These are phyloP conservation scores for Inonotus obliquus DNA, from an alignment of 1,284 basidiomycete species.

Conservation along the genomic window DNA sequence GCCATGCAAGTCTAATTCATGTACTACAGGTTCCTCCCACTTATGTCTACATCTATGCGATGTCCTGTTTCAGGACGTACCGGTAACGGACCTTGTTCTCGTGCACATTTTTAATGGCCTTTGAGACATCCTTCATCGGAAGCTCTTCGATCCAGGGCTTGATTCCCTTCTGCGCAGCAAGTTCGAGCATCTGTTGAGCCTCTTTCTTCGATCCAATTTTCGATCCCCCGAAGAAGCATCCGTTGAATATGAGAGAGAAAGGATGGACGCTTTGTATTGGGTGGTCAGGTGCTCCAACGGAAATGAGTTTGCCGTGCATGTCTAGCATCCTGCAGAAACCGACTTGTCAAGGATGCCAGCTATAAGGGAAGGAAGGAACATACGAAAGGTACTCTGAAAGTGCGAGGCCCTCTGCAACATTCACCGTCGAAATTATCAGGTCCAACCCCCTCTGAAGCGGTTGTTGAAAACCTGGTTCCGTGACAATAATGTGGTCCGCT, in stretches of 20 bases:
- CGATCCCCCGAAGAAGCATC: slow-evolving; percentile 13
- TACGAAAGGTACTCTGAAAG: slow-evolving; percentile 33
- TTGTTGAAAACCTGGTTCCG: slow-evolving; percentile 30
- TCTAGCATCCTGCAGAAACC: slow-evolving; percentile 11
- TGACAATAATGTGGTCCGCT: slow-evolving; percentile 35
- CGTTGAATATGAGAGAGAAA: slow-evolving; percentile 2
- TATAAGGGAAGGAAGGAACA: not conserved
- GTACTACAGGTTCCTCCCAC: not conserved
- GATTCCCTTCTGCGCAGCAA: slow-evolving; percentile 36
- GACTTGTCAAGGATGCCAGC: not conserved
- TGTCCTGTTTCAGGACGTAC: slow-evolving; percentile 41
- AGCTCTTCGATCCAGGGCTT: slow-evolving; percentile 43
- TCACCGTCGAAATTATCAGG: slow-evolving; percentile 42
- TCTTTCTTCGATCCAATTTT: slow-evolving; percentile 18
- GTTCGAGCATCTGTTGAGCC: slow-evolving; percentile 9
- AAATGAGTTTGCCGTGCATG: slow-evolving; percentile 15
- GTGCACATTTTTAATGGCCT: slow-evolving; percentile 50
- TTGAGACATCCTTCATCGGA: slow-evolving; percentile 52
- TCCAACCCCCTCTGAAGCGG: slow-evolving; percentile 33
- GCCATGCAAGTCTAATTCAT: not conserved
- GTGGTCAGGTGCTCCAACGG: slow-evolving; percentile 14
- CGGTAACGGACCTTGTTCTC: slow-evolving; percentile 50
- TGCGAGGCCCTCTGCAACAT: slow-evolving; percentile 25
- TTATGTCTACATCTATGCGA: slow-evolving; percentile 4
- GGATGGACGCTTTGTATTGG: not conserved